Evolutionary conservation across 2,329 filamentous ascomycete species (phyloP).

Genomic region (Xylariaceae sp.): DNA sequence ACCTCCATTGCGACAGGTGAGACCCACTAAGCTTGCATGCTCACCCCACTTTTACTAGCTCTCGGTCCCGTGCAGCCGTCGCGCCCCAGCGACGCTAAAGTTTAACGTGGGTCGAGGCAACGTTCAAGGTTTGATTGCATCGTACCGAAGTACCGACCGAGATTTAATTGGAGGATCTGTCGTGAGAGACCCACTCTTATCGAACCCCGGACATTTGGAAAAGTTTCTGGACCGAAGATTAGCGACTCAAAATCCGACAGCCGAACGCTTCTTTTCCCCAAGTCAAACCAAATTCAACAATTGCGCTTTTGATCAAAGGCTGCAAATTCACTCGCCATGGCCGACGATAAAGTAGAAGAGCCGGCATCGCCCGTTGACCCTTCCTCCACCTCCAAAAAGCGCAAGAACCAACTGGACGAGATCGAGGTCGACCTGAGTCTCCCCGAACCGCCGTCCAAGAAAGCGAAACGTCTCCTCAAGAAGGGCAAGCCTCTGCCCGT

Average conservation of each 20-base stretch:
- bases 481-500: constrained; percentile 62
- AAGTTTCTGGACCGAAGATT: not conserved
- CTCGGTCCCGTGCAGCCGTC: no score
- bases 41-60: no score
- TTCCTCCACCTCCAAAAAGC: constrained; percentile 52
- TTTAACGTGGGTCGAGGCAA: no score
- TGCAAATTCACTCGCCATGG: constrained; percentile 13
- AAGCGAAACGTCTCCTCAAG: constrained; percentile 82
- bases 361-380: constrained; percentile 13
- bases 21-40: no score
- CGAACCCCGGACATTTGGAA: not conserved
- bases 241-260: not conserved
- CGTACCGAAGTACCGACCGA: no score
- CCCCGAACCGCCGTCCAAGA: constrained; percentile 95
- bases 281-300: not conserved
- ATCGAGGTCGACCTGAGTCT: constrained; percentile 84
- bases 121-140: no score
- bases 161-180: not conserved
- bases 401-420: constrained; percentile 64
- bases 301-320: not conserved
- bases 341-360: constrained; percentile 13
- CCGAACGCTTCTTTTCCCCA: not conserved
- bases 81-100: no score
- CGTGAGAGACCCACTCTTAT: not conserved
- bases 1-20: no score